Evolutionary conservation across 768 basidiomycete genomes (phyloP).

Genomic region (Phaeotremella skinneri): DNA sequence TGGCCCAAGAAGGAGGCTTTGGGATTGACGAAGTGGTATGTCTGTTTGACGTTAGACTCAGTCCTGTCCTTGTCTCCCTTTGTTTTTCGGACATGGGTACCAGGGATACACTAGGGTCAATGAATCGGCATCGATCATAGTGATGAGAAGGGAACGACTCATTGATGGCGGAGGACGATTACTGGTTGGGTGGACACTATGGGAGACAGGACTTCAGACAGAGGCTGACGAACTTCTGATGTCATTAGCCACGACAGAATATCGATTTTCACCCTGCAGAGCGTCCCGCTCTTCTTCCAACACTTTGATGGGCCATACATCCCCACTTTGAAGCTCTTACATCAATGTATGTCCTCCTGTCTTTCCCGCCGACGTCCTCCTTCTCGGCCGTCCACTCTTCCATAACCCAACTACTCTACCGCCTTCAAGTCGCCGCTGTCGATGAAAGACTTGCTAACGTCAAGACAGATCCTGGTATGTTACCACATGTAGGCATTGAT

Average conservation of each 20-base stretch:
- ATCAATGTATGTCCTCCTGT: constrained; percentile 72
- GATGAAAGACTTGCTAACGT: constrained; percentile 9
- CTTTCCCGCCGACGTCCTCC: not conserved
- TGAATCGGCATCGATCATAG: not conserved
- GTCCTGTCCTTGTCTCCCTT: too few relatives aligned
- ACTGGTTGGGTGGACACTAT: not conserved
- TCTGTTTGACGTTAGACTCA: constrained; percentile 59
- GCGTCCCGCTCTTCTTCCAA: constrained; percentile 89
- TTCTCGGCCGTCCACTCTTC: not conserved
- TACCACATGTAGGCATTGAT: constrained; percentile 86
- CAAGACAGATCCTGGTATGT: constrained; percentile 75
- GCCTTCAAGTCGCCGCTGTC: not conserved
- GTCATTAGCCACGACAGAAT: constrained; percentile 81
- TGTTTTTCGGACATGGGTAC: too few relatives aligned
- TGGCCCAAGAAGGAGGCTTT: constrained; percentile 99
- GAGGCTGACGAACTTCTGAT: too few relatives aligned
- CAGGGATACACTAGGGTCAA: too few relatives aligned
- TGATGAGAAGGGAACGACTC: too few relatives aligned
- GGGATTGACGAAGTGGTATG: constrained; percentile 88
- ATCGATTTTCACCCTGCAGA: constrained; percentile 83
- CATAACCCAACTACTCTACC: not conserved
- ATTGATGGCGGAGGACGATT: not conserved
- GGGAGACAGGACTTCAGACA: too few relatives aligned
- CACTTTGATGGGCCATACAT: constrained; percentile 91
- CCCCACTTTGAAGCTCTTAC: constrained; percentile 82